These are phyloP conservation scores for Gracilaria vermiculophylla DNA, from an alignment of 23 red algal species.

Conservation along the genomic window DNA sequence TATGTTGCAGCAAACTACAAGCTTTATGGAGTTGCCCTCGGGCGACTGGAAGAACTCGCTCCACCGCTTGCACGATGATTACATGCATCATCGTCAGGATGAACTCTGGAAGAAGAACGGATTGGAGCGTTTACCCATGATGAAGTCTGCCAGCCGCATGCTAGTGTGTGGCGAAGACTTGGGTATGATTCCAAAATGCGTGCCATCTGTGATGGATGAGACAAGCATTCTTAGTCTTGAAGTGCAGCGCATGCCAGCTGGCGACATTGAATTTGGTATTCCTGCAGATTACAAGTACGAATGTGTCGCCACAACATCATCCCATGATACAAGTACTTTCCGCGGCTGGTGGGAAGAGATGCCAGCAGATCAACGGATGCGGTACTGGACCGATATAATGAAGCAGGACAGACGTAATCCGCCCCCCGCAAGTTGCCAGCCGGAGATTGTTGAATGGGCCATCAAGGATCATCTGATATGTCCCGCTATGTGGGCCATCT, in stretches of 20 bases:
- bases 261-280: slow-evolving; percentile 61
- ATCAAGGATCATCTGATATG: slow-evolving; percentile 69
- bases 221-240: slow-evolving; percentile 77
- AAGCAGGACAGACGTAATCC: slow-evolving; percentile 14
- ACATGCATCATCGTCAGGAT: slow-evolving; percentile 92
- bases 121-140: slow-evolving; percentile 80
- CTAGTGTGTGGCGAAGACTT: slow-evolving; percentile 93
- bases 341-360: slow-evolving; percentile 98
- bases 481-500: slow-evolving; percentile 86
- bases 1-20: slow-evolving; percentile 61
- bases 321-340: slow-evolving; percentile 90
- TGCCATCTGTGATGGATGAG: slow-evolving; percentile 80
- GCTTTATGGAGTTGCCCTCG: slow-evolving; percentile 66
- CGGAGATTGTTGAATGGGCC: slow-evolving; percentile 66
- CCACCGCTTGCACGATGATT: slow-evolving; percentile 81
- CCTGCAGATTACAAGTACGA: slow-evolving; percentile 79
- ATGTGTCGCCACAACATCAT: slow-evolving; percentile 84
- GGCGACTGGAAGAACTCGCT: slow-evolving; percentile 78
- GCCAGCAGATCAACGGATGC: slow-evolving; percentile 26
- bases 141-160: slow-evolving; percentile 88
- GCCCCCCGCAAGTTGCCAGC: slow-evolving; percentile 44
- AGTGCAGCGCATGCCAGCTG: slow-evolving; percentile 91
- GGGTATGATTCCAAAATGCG: slow-evolving; percentile 77
- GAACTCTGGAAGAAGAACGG: slow-evolving; percentile 83
- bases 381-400: slow-evolving; percentile 73